Conservation (phyloP, 441 rosid genomes). For the Cnidoscolus chayamansa region DNA sequence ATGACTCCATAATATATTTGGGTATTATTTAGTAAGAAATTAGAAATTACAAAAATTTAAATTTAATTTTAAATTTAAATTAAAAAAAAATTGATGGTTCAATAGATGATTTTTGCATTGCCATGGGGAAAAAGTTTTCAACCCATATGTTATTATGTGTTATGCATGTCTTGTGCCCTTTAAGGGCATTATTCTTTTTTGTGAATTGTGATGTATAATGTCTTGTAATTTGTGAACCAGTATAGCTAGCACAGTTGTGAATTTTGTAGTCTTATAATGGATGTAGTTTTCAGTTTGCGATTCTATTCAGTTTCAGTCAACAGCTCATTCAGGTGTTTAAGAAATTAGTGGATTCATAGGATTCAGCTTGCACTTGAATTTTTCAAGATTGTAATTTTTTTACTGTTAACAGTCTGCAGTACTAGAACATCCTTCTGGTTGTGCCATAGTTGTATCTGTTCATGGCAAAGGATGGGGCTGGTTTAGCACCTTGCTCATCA, state of each 20-base stretch:
- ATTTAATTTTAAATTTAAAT: too few relatives aligned
- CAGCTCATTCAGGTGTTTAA: background rate
- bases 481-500: slow-evolving; percentile 58
- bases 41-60: background rate
- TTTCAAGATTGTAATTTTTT: slow-evolving; percentile 17
- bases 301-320: background rate
- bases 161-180: background rate
- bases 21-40: background rate
- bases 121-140: background rate
- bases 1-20: background rate
- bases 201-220: background rate
- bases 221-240: background rate
- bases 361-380: slow-evolving; percentile 9
- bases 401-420: slow-evolving; percentile 53
- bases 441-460: slow-evolving; percentile 54
- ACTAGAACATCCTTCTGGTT: slow-evolving; percentile 87
- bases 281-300: background rate
- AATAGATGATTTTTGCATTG: background rate
- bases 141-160: background rate
- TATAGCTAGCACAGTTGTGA: background rate
- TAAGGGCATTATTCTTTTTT: background rate
- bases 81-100: background rate
- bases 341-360: slow-evolving; percentile 9
- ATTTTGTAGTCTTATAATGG: background rate
- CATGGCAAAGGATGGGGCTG: slow-evolving; percentile 76